These are phyloP conservation scores for Prunus padus DNA, from an alignment of 306 rosid species.

Conservation along the genomic window DNA sequence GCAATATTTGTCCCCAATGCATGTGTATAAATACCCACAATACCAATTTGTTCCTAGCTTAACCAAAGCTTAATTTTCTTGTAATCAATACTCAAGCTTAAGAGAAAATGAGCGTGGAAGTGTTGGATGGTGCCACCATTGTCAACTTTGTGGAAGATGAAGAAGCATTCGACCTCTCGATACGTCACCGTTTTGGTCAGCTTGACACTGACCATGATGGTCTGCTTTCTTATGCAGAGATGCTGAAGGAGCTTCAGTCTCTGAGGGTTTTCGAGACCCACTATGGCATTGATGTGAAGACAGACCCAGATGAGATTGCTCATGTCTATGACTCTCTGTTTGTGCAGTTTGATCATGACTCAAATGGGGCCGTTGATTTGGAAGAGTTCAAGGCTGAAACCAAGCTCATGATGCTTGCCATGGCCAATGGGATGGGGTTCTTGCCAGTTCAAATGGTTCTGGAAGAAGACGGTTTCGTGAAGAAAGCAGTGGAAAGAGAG, in stretches of 20 bases:
- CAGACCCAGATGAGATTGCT: slow-evolving; percentile 57
- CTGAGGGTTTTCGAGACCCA: slow-evolving; percentile 64
- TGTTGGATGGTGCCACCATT: slow-evolving; percentile 67
- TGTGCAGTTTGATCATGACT: slow-evolving; percentile 56
- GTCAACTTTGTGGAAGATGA: slow-evolving; percentile 65
- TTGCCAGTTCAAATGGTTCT: slow-evolving; percentile 66
- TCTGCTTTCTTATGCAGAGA: slow-evolving; percentile 58
- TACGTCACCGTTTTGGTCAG: slow-evolving; percentile 38
- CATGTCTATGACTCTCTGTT: slow-evolving; percentile 57
- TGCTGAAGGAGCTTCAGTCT: slow-evolving; percentile 67
- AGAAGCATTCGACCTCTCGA: slow-evolving; percentile 43
- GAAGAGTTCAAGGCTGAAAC: slow-evolving; percentile 71
- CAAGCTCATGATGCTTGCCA: slow-evolving; percentile 66
- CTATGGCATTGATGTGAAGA: slow-evolving; percentile 60
- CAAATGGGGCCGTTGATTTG: slow-evolving; percentile 56
- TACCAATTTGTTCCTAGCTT: background rate
- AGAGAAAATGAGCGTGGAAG: slow-evolving; percentile 66
- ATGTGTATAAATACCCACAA: background rate
- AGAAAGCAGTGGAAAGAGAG: slow-evolving; percentile 71
- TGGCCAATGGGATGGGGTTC: slow-evolving; percentile 77
- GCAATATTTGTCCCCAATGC: background rate
- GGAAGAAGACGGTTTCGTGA: slow-evolving; percentile 61
- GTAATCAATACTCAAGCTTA: background rate
- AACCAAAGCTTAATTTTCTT: background rate
- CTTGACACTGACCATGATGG: slow-evolving; percentile 67